Evolutionary conservation across 1,139 yeast species (phyloP), one percentile per base, ranked within the genome.

Genomic region (Spathaspora sp.): DNA sequence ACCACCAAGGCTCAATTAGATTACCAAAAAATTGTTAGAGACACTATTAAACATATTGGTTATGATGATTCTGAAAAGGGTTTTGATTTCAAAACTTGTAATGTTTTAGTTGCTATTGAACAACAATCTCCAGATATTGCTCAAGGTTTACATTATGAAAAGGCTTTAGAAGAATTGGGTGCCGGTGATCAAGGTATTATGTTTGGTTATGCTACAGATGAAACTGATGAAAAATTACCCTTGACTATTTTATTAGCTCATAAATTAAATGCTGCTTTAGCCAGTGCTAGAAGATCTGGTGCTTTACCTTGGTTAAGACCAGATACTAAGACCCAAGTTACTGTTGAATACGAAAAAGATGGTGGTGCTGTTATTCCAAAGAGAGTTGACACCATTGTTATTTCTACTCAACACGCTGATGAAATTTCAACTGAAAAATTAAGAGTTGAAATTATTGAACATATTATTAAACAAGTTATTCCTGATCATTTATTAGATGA

Each of bases 141-240:
- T 55, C 98, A 93, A 78, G 99, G 99, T 81, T 84, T 93, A 67
- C 99, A 93, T 75, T 89, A 87, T 76, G 97, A 93, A 72, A 82
- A 90, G 77, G 95, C 97, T 51, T 80, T 93, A 59, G 99, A 93
- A 80, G 95, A 93, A 51, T 84, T 93, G 67, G 99, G 99, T 72
- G 99, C 99, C 57, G 99, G 99, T 85, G 99, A 93, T 79, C 99
- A 93, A 78, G 98, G 99, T 84, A 93, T 93, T 71, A 93, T 93
- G 99, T 93, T 93, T 69, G 99, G 99, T 74, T 93, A 93, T 75
- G 99, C 99, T 61, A 86, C 99, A 55, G 97, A 93, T 67, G 99
- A 93, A 80, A 90, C 99, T 63, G 96, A 91, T 68, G 98, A 93
- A 79, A 86, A 89, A 70, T 80, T 93, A 65, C 99, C 99, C 61